Evolutionary conservation across 2,329 filamentous ascomycete genomes (phyloP), one percentile per base, ranked within the genome.

Genomic region (Diaporthe citrichinensis): DNA sequence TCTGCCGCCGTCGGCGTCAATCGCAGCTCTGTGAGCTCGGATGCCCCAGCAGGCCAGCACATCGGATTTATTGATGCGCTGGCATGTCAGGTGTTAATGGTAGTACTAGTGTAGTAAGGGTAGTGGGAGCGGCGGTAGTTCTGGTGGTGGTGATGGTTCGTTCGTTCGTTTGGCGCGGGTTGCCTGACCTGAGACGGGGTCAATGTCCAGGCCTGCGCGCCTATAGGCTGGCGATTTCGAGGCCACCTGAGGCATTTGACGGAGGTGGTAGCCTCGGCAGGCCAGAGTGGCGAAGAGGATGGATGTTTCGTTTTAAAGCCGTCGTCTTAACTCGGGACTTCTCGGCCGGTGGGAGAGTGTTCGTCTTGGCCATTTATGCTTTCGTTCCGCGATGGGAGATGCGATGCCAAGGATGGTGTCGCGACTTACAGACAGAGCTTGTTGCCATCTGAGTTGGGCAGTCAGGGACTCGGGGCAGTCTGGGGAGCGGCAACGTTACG

Each of bases 311-410:
- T 69, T 69, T 69, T 69, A 23, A 41, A 36, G 44, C 49, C 31
- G 8, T 69, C 65, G 65, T 69, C 65, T 31, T 55, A 69, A 41
- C 34, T 49, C 23, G 46, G 59, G 17, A 23, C 3, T 20, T 69
- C 31, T 53, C 17, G 65, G 65, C 49, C 65, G 65, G 34, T 41
- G 17, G 34, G 34, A 23, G 31, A 55, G 34, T 12, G 65, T 69
- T 69, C 34, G 65, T 55, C 65, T 55, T 69, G 65, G 65, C 65
- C 65, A 55, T 55, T 55, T 69, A 69, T 69, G 65, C 65, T 69
- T 69, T 69, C 49, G 65, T 53, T 41, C 65, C 65, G 65, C 65
- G 65, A 69, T 69, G 65, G 49, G n/a, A 55, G 34, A 55, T 69
- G 65, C 65, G 65, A 69, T 69, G 65, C 65, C 65, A 69, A 69